Conservation (phyloP, 1,139 yeast species). For the Saccharomyces hybrid region DNA sequence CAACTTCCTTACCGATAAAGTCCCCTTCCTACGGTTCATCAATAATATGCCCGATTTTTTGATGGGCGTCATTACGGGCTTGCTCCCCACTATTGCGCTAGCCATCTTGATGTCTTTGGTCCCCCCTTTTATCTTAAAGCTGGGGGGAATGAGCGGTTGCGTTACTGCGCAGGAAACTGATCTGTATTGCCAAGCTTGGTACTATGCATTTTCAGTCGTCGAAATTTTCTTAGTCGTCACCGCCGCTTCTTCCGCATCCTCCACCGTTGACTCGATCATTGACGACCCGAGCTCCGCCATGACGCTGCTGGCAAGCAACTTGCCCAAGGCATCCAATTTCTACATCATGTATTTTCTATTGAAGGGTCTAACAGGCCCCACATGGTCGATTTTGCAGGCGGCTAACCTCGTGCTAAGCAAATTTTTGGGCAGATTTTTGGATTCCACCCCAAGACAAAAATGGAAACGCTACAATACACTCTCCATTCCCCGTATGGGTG, state of each 20-base stretch:
- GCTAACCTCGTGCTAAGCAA: constrained; percentile 39
- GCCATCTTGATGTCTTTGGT: constrained; percentile 65
- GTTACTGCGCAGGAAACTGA: constrained; percentile 68
- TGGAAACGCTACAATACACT: constrained; percentile 45
- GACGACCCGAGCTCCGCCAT: constrained; percentile 49
- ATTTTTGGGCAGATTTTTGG: constrained; percentile 35
- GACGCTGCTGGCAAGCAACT: constrained; percentile 48
- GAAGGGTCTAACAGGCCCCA: constrained; percentile 64
- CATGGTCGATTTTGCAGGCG: constrained; percentile 53
- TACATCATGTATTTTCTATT: constrained; percentile 58
- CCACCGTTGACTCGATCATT: constrained; percentile 52
- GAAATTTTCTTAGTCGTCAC: constrained; percentile 80
- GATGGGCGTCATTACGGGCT: constrained; percentile 63
- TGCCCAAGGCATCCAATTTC: constrained; percentile 70
- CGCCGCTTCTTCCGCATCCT: constrained; percentile 70
- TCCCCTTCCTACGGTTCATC: constrained; percentile 58
- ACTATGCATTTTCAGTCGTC: constrained; percentile 80
- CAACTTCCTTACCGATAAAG: constrained; percentile 51
- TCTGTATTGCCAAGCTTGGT: constrained; percentile 76
- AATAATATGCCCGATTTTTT: constrained; percentile 51
- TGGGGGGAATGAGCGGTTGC: constrained; percentile 66
- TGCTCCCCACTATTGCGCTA: constrained; percentile 62
- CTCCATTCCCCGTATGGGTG: constrained; percentile 59
- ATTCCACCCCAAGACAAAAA: constrained; percentile 62
- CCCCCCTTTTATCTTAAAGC: constrained; percentile 67